Percentiles rank a stretch among this genome's conserved stretches.
Conservation (phyloP, 2,329 filamentous ascomycete species). For the Hypoxylon sp. region DNA sequence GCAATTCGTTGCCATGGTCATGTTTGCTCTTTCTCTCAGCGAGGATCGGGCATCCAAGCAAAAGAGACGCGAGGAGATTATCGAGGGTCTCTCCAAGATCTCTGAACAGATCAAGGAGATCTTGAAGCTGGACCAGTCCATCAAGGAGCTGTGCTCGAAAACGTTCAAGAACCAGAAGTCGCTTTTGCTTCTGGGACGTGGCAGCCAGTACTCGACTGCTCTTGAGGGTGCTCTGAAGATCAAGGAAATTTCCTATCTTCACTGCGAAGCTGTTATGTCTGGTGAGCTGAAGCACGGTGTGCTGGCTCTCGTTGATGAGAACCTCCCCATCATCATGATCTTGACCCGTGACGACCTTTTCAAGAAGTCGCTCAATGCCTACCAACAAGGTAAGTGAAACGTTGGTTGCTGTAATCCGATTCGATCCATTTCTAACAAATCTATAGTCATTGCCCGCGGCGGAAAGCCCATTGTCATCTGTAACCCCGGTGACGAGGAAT, state of each 20-base stretch:
- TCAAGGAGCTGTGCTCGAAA: constrained; percentile 93
- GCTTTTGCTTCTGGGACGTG: constrained; percentile 90
- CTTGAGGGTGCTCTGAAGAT: constrained; percentile 99
- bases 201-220: constrained; percentile 96
- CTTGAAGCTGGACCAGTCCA: constrained; percentile 89
- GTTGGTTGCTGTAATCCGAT: neutral
- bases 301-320: constrained; percentile 95
- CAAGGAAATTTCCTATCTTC: constrained; percentile 99
- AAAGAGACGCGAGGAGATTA: constrained; percentile 92
- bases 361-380: constrained; percentile 98
- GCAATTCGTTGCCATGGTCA: constrained; percentile 99
- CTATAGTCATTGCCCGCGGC: constrained; percentile 88
- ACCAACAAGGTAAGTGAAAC: constrained; percentile 84
- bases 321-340: constrained; percentile 99
- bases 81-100: constrained; percentile 89
- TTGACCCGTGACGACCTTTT: constrained; percentile 96
- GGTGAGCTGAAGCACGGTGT: constrained; percentile 99
- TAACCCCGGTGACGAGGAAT: constrained; percentile 91
- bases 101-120: constrained; percentile 94
- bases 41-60: constrained; percentile 97
- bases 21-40: constrained; percentile 96
- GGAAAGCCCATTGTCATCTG: constrained; percentile 99
- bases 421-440: constrained; percentile 44
- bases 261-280: constrained; percentile 99
- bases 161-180: constrained; percentile 98